Conservation (phyloP, 2,329 filamentous ascomycete genomes). For the Blastomyces percursus region DNA sequence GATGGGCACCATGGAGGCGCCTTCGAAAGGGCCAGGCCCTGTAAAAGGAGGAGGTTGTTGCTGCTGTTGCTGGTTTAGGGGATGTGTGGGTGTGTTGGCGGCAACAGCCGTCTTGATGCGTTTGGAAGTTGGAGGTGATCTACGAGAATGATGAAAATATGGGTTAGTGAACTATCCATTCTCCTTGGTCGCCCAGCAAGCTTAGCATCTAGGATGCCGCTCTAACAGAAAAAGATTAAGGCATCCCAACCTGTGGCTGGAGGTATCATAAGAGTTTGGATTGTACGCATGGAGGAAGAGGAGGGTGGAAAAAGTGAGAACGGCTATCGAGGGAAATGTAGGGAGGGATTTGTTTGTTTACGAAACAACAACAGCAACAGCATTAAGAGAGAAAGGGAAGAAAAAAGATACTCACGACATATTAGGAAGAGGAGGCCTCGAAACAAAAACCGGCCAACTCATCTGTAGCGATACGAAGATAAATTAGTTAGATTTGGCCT, state of each 20-base stretch:
- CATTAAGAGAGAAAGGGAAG: neutral
- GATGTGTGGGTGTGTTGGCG: slow-evolving; percentile 27
- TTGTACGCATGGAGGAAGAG: slow-evolving; percentile 10
- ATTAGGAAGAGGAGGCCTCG: slow-evolving; percentile 16
- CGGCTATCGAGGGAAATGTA: neutral
- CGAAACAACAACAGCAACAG: neutral
- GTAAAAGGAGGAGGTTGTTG: slow-evolving; percentile 21
- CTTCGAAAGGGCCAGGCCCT: slow-evolving; percentile 26
- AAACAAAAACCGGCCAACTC: slow-evolving; percentile 16
- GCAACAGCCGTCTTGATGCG: slow-evolving; percentile 31
- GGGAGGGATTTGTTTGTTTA: slow-evolving; percentile 8
- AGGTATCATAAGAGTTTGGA: slow-evolving; percentile 4
- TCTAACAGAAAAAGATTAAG: slow-evolving; percentile 4
- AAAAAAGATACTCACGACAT: slow-evolving; percentile 15
- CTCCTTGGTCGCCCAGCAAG: neutral
- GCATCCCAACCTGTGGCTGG: slow-evolving; percentile 5
- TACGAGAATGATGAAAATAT: slow-evolving; percentile 15
- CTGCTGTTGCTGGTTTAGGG: slow-evolving; percentile 30
- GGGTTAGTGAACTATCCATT: slow-evolving; percentile 11
- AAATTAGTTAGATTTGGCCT: slow-evolving; percentile 14
- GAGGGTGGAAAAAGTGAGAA: slow-evolving; percentile 1
- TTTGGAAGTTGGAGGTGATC: slow-evolving; percentile 33
- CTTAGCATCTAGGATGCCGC: neutral
- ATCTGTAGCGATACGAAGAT: slow-evolving; percentile 16
- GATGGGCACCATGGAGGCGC: slow-evolving; percentile 29